A percentile compares a stretch with the other conserved stretches of the same genome.
These are phyloP conservation scores for Aspergillus biplanus DNA, from an alignment of 495 filamentous ascomycete genomes.

Conservation along the genomic window DNA sequence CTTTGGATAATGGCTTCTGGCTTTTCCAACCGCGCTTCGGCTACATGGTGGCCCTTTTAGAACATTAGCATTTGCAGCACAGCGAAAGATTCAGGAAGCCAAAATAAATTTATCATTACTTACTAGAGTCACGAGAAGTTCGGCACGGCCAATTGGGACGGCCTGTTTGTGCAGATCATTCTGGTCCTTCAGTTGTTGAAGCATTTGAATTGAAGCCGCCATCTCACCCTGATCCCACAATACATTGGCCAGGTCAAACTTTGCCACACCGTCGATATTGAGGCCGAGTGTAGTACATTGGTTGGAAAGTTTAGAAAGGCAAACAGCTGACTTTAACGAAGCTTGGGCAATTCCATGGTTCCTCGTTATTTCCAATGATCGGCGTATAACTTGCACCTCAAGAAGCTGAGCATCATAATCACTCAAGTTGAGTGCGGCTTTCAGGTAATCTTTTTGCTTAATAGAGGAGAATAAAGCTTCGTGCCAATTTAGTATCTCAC, in stretches of 20 bases:
- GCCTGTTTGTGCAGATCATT: conserved; percentile 69
- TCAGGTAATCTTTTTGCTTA: conserved; percentile 66
- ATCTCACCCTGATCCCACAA: conserved; percentile 95
- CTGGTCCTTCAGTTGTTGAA: conserved; percentile 69
- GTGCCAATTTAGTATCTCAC: conserved; percentile 78
- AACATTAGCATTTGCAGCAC: conserved; percentile 22
- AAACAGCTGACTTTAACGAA: conserved; percentile 80
- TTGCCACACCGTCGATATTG: conserved; percentile 72
- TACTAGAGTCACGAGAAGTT: conserved; percentile 84
- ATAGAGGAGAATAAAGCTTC: conserved; percentile 83
- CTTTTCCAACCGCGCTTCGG: conserved; percentile 90
- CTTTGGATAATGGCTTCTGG: conserved; percentile 85
- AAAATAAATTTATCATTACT: conserved; percentile 25
- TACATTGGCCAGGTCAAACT: conserved; percentile 81
- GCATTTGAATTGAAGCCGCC: conserved; percentile 86
- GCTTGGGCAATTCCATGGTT: conserved; percentile 82
- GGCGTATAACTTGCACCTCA: conserved; percentile 73
- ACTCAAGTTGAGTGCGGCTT: conserved; percentile 56
- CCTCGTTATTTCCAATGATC: conserved; percentile 73
- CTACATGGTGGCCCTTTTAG: conserved; percentile 74
- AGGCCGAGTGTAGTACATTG: conserved; percentile 69
- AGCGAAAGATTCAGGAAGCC: background rate
- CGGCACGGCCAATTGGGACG: conserved; percentile 72
- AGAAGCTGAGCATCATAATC: conserved; percentile 66
- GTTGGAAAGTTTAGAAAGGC: conserved; percentile 71